These are phyloP conservation scores for Gardenia jasminoides DNA, from an alignment of 257 asterid genomes.

Conservation along the genomic window DNA sequence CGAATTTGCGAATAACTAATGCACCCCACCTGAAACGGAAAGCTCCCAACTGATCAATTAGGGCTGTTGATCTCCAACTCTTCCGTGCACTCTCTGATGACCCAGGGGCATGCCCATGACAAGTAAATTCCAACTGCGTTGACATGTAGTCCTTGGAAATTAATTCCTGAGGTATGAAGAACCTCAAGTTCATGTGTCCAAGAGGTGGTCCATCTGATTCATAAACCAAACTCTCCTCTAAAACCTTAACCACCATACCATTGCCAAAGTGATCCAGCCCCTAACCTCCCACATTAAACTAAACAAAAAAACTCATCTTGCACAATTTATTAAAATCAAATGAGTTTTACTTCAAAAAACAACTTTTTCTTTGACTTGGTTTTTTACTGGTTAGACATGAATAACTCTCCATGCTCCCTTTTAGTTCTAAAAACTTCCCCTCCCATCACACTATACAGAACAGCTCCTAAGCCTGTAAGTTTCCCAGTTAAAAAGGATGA, in stretches of 20 bases:
- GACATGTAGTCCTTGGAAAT: neutral
- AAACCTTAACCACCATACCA: neutral
- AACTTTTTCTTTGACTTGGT: neutral
- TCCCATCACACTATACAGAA: neutral
- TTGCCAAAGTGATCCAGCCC: neutral
- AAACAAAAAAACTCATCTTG: neutral
- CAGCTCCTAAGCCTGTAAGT: neutral
- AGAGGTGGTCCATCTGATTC: neutral
- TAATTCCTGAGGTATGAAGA: neutral
- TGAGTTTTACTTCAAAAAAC: neutral
- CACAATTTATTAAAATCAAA: neutral
- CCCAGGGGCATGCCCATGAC: neutral
- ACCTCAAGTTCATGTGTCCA: neutral
- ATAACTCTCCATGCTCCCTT: neutral
- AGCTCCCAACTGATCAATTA: conserved; percentile 19
- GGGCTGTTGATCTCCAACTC: conserved; percentile 15
- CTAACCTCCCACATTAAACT: neutral
- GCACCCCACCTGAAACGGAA: too few species aligned
- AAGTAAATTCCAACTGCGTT: neutral
- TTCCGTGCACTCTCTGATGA: conserved; percentile 22
- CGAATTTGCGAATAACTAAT: too few species aligned
- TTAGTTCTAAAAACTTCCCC: neutral
- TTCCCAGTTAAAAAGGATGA: neutral
- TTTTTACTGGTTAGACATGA: neutral
- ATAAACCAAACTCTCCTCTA: neutral